Conservation (phyloP, 2,329 filamentous ascomycete species). For the Cladosporium sp. region DNA sequence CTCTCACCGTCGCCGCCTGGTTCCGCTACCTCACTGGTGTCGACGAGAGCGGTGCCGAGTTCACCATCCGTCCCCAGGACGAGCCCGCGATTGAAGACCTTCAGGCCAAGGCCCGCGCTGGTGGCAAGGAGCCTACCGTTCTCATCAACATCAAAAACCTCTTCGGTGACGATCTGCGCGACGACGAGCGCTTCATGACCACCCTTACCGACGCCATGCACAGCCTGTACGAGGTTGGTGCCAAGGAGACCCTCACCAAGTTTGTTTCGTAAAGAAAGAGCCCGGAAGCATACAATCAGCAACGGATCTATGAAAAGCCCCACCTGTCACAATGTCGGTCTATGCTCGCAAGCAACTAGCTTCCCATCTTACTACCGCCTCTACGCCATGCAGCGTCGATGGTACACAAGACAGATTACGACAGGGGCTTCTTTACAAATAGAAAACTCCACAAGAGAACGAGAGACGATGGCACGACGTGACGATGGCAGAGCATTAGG, state of each 20-base stretch:
- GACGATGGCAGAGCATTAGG: too few species aligned
- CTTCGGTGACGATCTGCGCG: conserved; percentile 50
- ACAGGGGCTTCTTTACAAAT: too few species aligned
- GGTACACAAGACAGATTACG: too few species aligned
- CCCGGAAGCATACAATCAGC: too few species aligned
- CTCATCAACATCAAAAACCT: conserved; percentile 46
- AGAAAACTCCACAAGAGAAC: too few species aligned
- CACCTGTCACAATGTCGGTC: too few species aligned
- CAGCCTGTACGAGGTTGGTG: conserved; percentile 44
- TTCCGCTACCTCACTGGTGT: conserved; percentile 50
- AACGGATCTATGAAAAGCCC: too few species aligned
- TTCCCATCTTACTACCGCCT: too few species aligned
- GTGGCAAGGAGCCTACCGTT: conserved; percentile 38
- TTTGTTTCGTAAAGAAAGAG: background rate
- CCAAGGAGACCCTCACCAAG: conserved; percentile 47
- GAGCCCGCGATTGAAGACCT: conserved; percentile 49
- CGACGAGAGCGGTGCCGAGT: conserved; percentile 43
- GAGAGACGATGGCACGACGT: too few species aligned
- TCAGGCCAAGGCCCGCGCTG: conserved; percentile 41
- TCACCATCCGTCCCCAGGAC: conserved; percentile 32
- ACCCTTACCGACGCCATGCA: conserved; percentile 47
- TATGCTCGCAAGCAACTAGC: too few species aligned
- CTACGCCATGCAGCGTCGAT: too few species aligned
- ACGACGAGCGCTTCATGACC: conserved; percentile 44
- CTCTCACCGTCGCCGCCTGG: conserved; percentile 47